Evolutionary conservation across 2,329 filamentous ascomycete species (phyloP), one percentile per base, ranked within the genome.

Genomic region (Penicillium sp.): DNA sequence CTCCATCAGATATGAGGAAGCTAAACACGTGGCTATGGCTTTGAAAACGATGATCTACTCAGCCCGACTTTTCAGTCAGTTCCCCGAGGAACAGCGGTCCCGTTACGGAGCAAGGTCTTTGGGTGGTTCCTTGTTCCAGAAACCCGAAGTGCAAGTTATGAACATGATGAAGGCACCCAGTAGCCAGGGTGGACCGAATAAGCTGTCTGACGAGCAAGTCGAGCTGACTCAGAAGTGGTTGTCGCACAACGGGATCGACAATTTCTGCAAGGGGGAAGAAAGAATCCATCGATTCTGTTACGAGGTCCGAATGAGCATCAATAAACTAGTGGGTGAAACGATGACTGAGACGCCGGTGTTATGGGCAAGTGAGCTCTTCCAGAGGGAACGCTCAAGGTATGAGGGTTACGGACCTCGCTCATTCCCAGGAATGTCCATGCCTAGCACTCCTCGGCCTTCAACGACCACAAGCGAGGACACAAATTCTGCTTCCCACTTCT

Each of bases 231-330:
- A 83, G 20, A 85, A 86, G 54, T 99, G 93, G 91, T 80, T 97
- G 51, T 85, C 89, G 47, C 85, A 89, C 63, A 88, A 87, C 61
- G 86, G 86, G 14, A 88, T 97, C 32, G 91, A 95, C 71, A 96
- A 96, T 68, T 93, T 97, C 64, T 99, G 94, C 75, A 88, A 87
- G 64, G 94, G 93, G 6, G 94, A 99, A 71, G 94, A 99, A 74
- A 81, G 94, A 50, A 93, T 99, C 35, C 94, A 97, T 71, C 86
- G 92, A 13, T 94, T 99, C 72, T 94, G 89, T 69, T 89, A 92
- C 62, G 94, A 97, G 71, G 84, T 97, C 29, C 89, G 93, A 66
- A 89, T 85, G 59, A 96, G 91, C 68, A 88, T 96, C 61, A 88
- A 86, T 63, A 92, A 91, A 69, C 80, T 97, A 7, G 88, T 96